Evolutionary conservation across 2,329 filamentous ascomycete genomes (phyloP).

Genomic region (Aspergillus transmontanensis): DNA sequence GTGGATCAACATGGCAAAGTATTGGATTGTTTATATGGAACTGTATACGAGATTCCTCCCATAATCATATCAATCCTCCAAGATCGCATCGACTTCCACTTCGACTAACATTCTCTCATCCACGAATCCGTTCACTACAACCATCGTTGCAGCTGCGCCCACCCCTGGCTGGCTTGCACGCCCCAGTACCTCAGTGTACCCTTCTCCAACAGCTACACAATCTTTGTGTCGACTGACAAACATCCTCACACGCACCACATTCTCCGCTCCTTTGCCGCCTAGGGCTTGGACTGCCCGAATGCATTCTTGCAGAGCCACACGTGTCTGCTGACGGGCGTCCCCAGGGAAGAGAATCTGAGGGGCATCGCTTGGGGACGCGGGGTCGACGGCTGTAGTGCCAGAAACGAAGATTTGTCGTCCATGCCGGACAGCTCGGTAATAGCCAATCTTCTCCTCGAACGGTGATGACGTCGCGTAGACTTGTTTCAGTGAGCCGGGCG

Average conservation of each 20-base stretch:
- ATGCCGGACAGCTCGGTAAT: constrained; percentile 42
- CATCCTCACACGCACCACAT: constrained; percentile 38
- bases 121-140: constrained; percentile 43
- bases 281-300: constrained; percentile 37
- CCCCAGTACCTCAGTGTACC: constrained; percentile 33
- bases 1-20: background rate
- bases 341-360: constrained; percentile 34
- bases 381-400: constrained; percentile 42
- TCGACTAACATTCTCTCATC: constrained; percentile 43
- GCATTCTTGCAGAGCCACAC: constrained; percentile 26
- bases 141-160: constrained; percentile 40
- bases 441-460: constrained; percentile 39
- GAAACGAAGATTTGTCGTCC: constrained; percentile 41
- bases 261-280: constrained; percentile 33
- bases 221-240: constrained; percentile 36
- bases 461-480: constrained; percentile 39
- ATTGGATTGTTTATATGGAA: background rate
- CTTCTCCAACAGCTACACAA: constrained; percentile 31
- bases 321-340: constrained; percentile 36
- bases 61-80: constrained; percentile 8
- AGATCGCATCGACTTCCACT: constrained; percentile 42
- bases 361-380: constrained; percentile 27
- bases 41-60: background rate
- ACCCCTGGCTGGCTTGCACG: constrained; percentile 25
- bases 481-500: constrained; percentile 19